Percentiles rank a stretch among this genome's conserved stretches.
These are phyloP conservation scores for Xylaria sp. DNA, from an alignment of 495 filamentous ascomycete species.

Conservation along the genomic window DNA sequence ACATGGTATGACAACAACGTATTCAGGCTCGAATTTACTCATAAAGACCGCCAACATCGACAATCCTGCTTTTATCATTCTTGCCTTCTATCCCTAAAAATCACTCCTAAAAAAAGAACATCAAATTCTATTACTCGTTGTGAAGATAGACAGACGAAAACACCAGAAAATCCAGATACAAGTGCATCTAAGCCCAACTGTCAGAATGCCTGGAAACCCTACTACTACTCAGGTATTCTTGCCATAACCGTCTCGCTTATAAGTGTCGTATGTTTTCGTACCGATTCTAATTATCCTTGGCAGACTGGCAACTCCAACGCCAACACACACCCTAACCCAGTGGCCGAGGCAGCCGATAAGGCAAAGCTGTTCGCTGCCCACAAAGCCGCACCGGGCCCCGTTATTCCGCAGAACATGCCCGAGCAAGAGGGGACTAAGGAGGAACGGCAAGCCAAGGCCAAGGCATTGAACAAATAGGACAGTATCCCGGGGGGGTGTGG, in stretches of 20 bases:
- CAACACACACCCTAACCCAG: slow-evolving; percentile 41
- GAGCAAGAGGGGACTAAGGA: slow-evolving; percentile 67
- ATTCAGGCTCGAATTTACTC: slow-evolving; percentile 1
- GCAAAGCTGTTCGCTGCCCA: slow-evolving; percentile 50
- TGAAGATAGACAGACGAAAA: background rate
- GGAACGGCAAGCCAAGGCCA: slow-evolving; percentile 67
- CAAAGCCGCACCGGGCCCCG: slow-evolving; percentile 58
- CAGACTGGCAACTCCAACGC: slow-evolving; percentile 43
- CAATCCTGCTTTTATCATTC: background rate
- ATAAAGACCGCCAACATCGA: slow-evolving; percentile 6
- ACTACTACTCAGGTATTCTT: slow-evolving; percentile 35
- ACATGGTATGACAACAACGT: slow-evolving; percentile 22
- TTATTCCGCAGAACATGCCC: slow-evolving; percentile 53
- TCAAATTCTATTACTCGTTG: background rate
- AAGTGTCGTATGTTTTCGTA: background rate
- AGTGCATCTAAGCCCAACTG: slow-evolving; percentile 17
- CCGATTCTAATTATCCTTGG: background rate
- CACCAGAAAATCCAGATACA: slow-evolving; percentile 11
- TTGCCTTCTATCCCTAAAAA: background rate
- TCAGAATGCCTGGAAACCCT: slow-evolving; percentile 39
- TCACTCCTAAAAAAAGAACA: background rate
- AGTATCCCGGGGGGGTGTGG: background rate
- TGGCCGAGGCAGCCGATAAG: slow-evolving; percentile 41
- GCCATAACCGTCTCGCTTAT: background rate
- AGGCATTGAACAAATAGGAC: slow-evolving; percentile 70